A percentile compares a stretch with the other conserved stretches of the same genome.
Evolutionary conservation across 2,329 filamentous ascomycete species (phyloP).

Genomic region (Aspergillus jensenii): DNA sequence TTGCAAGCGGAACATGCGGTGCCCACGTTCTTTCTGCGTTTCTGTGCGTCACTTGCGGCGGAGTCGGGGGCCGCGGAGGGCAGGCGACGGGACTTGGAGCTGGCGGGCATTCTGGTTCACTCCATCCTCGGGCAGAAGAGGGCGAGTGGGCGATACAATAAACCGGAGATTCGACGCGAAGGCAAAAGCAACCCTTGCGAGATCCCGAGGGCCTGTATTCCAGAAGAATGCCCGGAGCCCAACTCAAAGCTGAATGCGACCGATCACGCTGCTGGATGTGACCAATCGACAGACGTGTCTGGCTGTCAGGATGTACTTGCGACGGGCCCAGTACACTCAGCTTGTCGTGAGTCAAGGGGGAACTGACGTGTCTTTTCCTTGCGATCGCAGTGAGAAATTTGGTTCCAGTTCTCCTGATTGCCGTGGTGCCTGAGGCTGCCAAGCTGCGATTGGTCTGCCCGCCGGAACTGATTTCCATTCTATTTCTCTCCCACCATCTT

Average conservation of each 20-base stretch:
- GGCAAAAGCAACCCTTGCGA: background rate
- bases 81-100: conserved; percentile 17
- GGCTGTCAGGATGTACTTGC: background rate
- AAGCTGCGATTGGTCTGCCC: background rate
- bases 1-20: conserved; percentile 26
- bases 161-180: background rate
- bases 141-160: background rate
- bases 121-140: conserved; percentile 8
- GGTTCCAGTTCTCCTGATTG: background rate
- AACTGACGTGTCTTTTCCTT: background rate
- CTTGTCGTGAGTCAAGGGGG: background rate
- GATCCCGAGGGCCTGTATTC: background rate
- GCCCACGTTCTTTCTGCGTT: conserved; percentile 25
- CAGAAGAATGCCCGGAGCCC: background rate
- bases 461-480: background rate
- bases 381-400: background rate
- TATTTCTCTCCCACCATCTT: no score
- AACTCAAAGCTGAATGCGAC: background rate
- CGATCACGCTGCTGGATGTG: background rate
- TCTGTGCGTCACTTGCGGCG: conserved; percentile 13
- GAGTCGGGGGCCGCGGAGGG: conserved; percentile 17
- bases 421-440: background rate
- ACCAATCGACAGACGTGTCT: background rate
- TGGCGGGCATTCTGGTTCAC: conserved; percentile 15
- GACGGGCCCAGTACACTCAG: no score